A percentile compares a stretch with the other conserved stretches of the same genome.
Evolutionary conservation across 768 basidiomycete genomes (phyloP).

Genomic region (Calocybe cyanea): DNA sequence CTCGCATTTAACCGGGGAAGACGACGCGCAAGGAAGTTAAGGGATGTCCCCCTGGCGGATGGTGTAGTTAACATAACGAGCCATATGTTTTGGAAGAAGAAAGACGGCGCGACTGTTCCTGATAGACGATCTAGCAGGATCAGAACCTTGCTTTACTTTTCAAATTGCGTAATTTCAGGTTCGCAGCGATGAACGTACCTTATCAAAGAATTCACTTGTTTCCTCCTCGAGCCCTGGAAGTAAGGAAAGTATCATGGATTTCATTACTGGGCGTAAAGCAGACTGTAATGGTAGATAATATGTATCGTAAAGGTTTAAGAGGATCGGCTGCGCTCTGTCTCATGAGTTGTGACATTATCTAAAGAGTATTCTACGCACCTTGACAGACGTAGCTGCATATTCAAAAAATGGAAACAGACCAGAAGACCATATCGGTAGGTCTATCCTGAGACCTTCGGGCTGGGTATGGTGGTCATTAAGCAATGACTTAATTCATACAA

Average conservation of each 20-base stretch:
- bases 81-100: slow-evolving; percentile 97
- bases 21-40: slow-evolving; percentile 83
- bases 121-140: slow-evolving; percentile 78
- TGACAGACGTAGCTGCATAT: slow-evolving; percentile 98
- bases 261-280: slow-evolving; percentile 83
- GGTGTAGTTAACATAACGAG: slow-evolving; percentile 89
- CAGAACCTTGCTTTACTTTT: slow-evolving; percentile 54
- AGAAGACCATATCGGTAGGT: slow-evolving; percentile 91
- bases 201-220: slow-evolving; percentile 95
- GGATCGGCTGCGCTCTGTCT: slow-evolving; percentile 55
- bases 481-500: neutral
- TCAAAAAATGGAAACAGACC: slow-evolving; percentile 99
- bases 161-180: slow-evolving; percentile 2
- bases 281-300: slow-evolving; percentile 86
- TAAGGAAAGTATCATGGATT: slow-evolving; percentile 89
- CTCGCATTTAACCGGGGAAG: slow-evolving; percentile 66
- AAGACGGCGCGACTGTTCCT: slow-evolving; percentile 76
- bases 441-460: slow-evolving; percentile 83
- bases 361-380: slow-evolving; percentile 42
- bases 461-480: slow-evolving; percentile 26
- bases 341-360: neutral
- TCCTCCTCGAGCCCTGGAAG: slow-evolving; percentile 97
- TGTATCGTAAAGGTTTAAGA: slow-evolving; percentile 89
- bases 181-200: slow-evolving; percentile 38
- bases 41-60: slow-evolving; percentile 75